phyloP scores from a whole-genome alignment of 1,284 basidiomycete species.

The Ustilago trichophora region DNA sequence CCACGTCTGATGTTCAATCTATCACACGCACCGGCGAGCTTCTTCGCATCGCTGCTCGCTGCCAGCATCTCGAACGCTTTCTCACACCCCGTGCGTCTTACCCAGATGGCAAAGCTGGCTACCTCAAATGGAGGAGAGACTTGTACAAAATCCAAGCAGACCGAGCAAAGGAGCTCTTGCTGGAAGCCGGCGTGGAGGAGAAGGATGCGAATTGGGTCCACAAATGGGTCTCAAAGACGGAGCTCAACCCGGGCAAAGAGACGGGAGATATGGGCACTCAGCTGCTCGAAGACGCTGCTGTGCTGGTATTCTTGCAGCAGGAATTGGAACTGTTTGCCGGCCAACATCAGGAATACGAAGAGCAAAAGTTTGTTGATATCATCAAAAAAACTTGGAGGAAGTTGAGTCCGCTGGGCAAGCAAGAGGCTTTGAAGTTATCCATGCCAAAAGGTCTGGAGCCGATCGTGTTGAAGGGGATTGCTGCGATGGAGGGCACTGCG shows the following conservation, averaged over 20 bases:
- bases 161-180: conserved; percentile 47
- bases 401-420: conserved; percentile 50
- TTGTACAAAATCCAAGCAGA: conserved; percentile 60
- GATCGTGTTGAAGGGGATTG: conserved; percentile 42
- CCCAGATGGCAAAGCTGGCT: conserved; percentile 63
- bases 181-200: conserved; percentile 37
- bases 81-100: conserved; percentile 52
- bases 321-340: conserved; percentile 55
- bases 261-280: conserved; percentile 53
- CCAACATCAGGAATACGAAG: conserved; percentile 49
- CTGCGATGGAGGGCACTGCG: conserved; percentile 31
- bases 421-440: conserved; percentile 58
- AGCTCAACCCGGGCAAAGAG: conserved; percentile 51
- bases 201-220: conserved; percentile 45
- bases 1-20: conserved; percentile 19
- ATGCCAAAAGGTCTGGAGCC: conserved; percentile 53
- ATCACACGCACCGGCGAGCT: conserved; percentile 29
- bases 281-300: conserved; percentile 61
- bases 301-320: conserved; percentile 60
- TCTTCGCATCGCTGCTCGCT: conserved; percentile 57
- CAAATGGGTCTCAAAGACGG: conserved; percentile 61
- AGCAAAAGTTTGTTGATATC: conserved; percentile 61
- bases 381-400: conserved; percentile 63
- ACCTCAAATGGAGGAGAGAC: conserved; percentile 60
- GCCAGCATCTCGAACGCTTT: conserved; percentile 64